Conservation (phyloP, 106 monocot species). For the Dioscorea alata region DNA sequence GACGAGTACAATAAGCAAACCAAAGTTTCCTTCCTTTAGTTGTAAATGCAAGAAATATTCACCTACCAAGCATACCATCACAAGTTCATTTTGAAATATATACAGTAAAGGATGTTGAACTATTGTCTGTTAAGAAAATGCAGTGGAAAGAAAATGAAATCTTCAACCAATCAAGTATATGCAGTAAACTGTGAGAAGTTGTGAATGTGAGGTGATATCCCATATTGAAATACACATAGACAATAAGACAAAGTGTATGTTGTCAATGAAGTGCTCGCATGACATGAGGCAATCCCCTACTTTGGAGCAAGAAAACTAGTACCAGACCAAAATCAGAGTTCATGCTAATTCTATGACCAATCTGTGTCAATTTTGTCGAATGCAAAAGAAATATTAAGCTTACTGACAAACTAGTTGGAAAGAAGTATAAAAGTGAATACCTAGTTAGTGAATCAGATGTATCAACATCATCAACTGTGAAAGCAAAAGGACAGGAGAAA, state of each 20-base stretch:
- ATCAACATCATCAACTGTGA: constrained; percentile 94
- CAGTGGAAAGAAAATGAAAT: too few species aligned
- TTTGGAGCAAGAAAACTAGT: background rate
- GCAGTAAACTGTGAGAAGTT: too few species aligned
- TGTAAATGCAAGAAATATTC: too few species aligned
- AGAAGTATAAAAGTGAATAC: constrained; percentile 25
- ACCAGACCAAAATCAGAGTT: background rate
- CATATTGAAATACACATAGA: too few species aligned
- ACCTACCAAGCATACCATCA: too few species aligned
- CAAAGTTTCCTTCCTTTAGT: too few species aligned
- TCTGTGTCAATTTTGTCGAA: background rate
- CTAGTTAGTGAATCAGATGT: constrained; percentile 62
- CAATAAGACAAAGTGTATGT: background rate
- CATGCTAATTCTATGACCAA: background rate
- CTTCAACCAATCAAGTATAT: too few species aligned
- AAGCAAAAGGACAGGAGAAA: constrained; percentile 79
- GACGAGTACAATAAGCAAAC: too few species aligned
- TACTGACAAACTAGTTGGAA: background rate
- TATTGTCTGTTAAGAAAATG: too few species aligned
- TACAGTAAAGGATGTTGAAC: too few species aligned
- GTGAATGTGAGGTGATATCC: too few species aligned
- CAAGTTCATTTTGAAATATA: too few species aligned
- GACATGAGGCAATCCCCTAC: background rate
- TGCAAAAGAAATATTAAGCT: background rate
- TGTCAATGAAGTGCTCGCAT: background rate